Evolutionary conservation across 192 early-diverging fungal genomes (phyloP).

Genomic region (Coemansia brasiliensis): DNA sequence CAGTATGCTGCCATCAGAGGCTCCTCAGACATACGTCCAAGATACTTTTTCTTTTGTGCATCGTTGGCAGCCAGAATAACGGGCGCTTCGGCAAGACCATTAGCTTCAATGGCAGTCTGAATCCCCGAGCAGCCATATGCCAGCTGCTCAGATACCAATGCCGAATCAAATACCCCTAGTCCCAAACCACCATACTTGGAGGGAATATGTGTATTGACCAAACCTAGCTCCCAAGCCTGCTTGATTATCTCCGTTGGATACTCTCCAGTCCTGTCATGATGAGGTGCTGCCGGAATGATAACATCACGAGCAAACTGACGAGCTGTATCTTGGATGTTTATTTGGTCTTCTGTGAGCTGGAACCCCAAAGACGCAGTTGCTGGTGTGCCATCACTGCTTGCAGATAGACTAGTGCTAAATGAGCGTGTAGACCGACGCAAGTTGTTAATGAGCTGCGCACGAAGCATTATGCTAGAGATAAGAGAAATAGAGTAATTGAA

Average conservation of each 20-base stretch:
- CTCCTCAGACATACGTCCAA: conserved; percentile 94
- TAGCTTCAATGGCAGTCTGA: conserved; percentile 97
- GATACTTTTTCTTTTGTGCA: conserved; percentile 92
- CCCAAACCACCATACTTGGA: conserved; percentile 83
- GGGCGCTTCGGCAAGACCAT: conserved; percentile 88
- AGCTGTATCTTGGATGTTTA: conserved; percentile 83
- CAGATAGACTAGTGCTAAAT: conserved; percentile 25
- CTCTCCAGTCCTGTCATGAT: conserved; percentile 92
- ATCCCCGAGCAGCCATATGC: conserved; percentile 94
- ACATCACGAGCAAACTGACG: conserved; percentile 87
- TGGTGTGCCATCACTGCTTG: conserved; percentile 17
- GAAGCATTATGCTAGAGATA: conserved; percentile 28
- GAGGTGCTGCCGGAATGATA: conserved; percentile 86
- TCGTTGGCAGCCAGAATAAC: conserved; percentile 86
- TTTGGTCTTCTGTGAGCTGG: conserved; percentile 79
- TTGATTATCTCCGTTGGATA: conserved; percentile 84
- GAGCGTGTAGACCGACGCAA: conserved; percentile 38
- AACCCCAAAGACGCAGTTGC: conserved; percentile 54
- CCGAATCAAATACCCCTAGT: conserved; percentile 83
- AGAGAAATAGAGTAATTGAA: background rate
- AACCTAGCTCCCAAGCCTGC: conserved; percentile 90
- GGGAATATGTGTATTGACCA: conserved; percentile 91
- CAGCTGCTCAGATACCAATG: conserved; percentile 87
- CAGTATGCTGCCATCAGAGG: conserved; percentile 95
- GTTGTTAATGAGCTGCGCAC: conserved; percentile 16